Evolutionary conservation across 2,329 filamentous ascomycete species (phyloP).

Genomic region (Metarhizium robertsii): DNA sequence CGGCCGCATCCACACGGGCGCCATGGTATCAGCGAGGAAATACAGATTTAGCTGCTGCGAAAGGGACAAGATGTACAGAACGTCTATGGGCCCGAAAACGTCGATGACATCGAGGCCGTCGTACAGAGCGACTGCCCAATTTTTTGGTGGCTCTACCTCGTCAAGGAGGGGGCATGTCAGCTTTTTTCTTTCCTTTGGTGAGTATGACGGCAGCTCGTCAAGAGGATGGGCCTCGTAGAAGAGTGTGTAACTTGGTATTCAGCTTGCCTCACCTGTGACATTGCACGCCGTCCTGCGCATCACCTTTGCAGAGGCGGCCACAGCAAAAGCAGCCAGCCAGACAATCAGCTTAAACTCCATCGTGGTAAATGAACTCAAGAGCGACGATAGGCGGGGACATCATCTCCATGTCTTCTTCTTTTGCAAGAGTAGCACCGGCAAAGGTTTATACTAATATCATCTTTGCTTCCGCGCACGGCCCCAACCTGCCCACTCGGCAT

Average conservation of each 20-base stretch:
- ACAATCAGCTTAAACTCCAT: slow-evolving; percentile 1
- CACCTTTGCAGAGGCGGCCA: no score
- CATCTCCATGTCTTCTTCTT: no score
- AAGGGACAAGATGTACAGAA: slow-evolving; percentile 29
- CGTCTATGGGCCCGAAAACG: slow-evolving; percentile 34
- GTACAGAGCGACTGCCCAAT: slow-evolving; percentile 5
- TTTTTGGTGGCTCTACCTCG: not conserved
- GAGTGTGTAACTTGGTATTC: no score
- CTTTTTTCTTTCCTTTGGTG: no score
- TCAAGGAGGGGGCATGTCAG: no score
- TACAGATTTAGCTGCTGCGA: slow-evolving; percentile 24
- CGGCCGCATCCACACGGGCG: slow-evolving; percentile 27
- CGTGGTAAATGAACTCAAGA: not conserved
- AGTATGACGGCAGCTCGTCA: no score
- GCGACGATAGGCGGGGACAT: no score
- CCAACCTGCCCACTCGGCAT: not conserved
- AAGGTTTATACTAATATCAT: not conserved
- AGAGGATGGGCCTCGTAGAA: no score
- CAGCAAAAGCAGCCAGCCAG: not conserved
- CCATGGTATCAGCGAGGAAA: slow-evolving; percentile 27
- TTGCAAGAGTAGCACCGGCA: no score
- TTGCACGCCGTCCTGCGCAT: no score
- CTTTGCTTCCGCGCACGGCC: not conserved
- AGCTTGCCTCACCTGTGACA: no score
- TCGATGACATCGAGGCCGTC: slow-evolving; percentile 14